A percentile compares a stretch with the other conserved stretches of the same genome.
Evolutionary conservation across 305 asterid species (phyloP).

Genomic region (Nicotiana rustica): DNA sequence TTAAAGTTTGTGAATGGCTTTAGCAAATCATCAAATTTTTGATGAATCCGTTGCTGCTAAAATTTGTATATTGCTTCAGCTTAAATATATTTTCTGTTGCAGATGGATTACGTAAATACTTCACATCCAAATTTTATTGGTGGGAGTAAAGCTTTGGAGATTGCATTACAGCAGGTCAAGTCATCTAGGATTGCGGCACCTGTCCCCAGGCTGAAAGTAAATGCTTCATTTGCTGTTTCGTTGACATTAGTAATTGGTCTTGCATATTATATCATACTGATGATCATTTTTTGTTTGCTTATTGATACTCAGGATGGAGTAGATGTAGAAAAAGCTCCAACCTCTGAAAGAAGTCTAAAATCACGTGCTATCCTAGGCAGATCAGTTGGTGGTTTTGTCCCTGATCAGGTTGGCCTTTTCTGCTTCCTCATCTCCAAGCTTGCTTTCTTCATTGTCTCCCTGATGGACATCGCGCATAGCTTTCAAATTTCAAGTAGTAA

Average conservation of each 20-base stretch:
- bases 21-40: not conserved
- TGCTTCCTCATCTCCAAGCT: slow-evolving; percentile 24
- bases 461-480: slow-evolving; percentile 8
- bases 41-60: not conserved
- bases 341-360: slow-evolving; percentile 65
- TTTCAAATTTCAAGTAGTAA: slow-evolving; percentile 16
- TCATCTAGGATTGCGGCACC: slow-evolving; percentile 64
- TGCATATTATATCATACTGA: slow-evolving; percentile 28
- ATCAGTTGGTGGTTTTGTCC: slow-evolving; percentile 77
- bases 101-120: slow-evolving; percentile 96
- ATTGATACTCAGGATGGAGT: slow-evolving; percentile 62
- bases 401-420: slow-evolving; percentile 71
- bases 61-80: slow-evolving; percentile 9
- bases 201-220: slow-evolving; percentile 67
- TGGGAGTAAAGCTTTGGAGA: slow-evolving; percentile 89
- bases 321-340: slow-evolving; percentile 70
- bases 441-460: not conserved
- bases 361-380: slow-evolving; percentile 75
- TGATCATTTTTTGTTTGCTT: not conserved
- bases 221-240: slow-evolving; percentile 29
- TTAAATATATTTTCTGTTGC: slow-evolving; percentile 36
- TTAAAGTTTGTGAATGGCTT: slow-evolving; percentile 16
- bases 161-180: slow-evolving; percentile 75
- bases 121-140: slow-evolving; percentile 92
- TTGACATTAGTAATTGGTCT: slow-evolving; percentile 5